Evolutionary conservation across 2,329 filamentous ascomycete genomes (phyloP), one percentile per base, ranked within the genome.

Genomic region (Diaporthe australafricana): DNA sequence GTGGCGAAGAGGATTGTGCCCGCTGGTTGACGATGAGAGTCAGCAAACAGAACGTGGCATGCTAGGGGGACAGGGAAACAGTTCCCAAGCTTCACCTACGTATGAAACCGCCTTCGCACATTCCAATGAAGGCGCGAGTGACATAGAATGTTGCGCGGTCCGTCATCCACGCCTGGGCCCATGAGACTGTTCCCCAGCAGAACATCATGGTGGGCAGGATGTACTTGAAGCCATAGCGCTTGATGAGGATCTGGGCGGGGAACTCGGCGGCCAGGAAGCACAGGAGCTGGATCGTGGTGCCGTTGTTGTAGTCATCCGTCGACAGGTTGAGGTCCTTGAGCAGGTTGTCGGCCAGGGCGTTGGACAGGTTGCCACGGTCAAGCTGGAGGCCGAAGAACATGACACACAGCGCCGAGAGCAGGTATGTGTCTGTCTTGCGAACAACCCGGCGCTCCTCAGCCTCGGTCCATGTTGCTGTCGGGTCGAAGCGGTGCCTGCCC

Each of bases 321-420:
- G 78, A 84, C 70, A 87, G 71, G 0, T 80, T 77, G 35, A 87
- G 78, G 70, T 91, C 91, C 60, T 79, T 81, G 11, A 93, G 83
- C 76, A 93, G 84, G 75, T 90, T 88, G 77, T 92, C 90, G 1
- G 88, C 89, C 38, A 90, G 81, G 3, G 90, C 90, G 75, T 91
- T 90, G 69, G 84, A 84, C 77, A 92, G 81, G 76, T 92, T 92
- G 66, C 89, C 89, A 60, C 91, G 84, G 77, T 92, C 90, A 9
- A 92, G 81, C 77, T 92, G 89, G 5, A 92, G 82, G 0, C 88
- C 88, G 70, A 92, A 91, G 80, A 92, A 92, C 75, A 86, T 86
- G 27, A 85, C 72, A 72, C 84, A 86, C 5, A 85, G 70, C 81
- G 82, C 84, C 27, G 78, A 77, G 40, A 86, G 75, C 5, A 86